Base-by-base conservation (phyloP, 352 stramenopile genomes). In the Pythium aphanidermatum region DNA sequence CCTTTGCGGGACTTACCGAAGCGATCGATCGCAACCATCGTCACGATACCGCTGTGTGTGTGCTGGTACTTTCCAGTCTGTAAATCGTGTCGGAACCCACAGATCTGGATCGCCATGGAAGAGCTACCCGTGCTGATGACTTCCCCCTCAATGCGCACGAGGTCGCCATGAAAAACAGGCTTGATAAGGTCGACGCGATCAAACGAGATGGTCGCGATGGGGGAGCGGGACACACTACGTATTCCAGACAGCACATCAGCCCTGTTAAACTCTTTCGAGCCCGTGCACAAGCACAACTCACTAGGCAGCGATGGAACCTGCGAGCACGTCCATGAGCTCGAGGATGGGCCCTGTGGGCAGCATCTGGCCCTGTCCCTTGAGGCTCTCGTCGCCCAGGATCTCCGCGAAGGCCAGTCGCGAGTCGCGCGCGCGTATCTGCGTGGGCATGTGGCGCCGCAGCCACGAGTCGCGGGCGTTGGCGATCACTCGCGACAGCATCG, bases 401-500 rank as follows among this genome's bases (percentile, higher is more conserved):
- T 74, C 67, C 6, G 60, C 57, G 54, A 70, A 74, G 5, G 64
- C 58, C 41, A 69, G 25, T 16, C 67, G 67, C 23, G 58, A 65
- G 55, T 68, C 60, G 14, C 53, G 51, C 28, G 58, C 47, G 11
- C 45, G 45, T 12, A 63, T 20, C 9, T 42, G 41, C 39, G 38
- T 40, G n/a, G 36, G 39, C 37, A 54, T 51, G 24, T 43, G 40
- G 31, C 46, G 46, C 2, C 39, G 51, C 41, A 47, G 14, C 42
- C 42, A 58, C 31, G 33, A 11, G 17, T 63, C 47, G 30, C 47
- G 42, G 10, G 46, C 41, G 12, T 47, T 55, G 21, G 16, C 39
- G 37, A 49, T 20, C 17, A 65, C 25, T 2, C 26, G 23, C 17
- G 29, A 34, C 20, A 58, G 16, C 39, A 57, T 45, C 6, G n/a